Evolutionary conservation across 73 alveolate species (phyloP).

Genomic region (Blepharisma stoltei): DNA sequence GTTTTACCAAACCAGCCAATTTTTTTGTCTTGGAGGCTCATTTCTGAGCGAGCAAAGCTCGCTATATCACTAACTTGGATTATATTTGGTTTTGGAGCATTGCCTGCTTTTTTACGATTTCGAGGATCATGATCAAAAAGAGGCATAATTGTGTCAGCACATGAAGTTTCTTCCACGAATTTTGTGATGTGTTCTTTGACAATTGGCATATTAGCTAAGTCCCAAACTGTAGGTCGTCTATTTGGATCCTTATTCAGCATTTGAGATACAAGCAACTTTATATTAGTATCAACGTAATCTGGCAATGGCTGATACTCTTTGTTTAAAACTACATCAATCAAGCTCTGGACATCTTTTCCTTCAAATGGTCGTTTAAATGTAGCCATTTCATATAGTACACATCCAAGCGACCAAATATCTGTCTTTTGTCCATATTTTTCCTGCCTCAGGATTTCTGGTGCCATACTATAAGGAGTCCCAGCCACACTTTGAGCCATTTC

Average conservation of each 20-base stretch:
- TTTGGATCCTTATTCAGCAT: slow-evolving; percentile 80
- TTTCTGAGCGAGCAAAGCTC: slow-evolving; percentile 32
- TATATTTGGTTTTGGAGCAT: not conserved
- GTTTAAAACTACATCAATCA: slow-evolving; percentile 60
- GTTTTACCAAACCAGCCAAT: slow-evolving; percentile 55
- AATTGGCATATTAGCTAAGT: slow-evolving; percentile 69
- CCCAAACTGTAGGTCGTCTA: slow-evolving; percentile 85
- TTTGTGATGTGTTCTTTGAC: slow-evolving; percentile 57
- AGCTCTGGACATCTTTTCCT: slow-evolving; percentile 58
- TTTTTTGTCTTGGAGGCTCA: slow-evolving; percentile 40
- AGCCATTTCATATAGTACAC: slow-evolving; percentile 91
- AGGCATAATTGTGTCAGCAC: slow-evolving; percentile 55
- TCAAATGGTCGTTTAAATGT: slow-evolving; percentile 92
- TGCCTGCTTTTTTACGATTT: slow-evolving; percentile 28
- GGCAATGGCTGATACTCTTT: slow-evolving; percentile 58
- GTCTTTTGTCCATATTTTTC: slow-evolving; percentile 91
- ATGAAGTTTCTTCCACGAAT: slow-evolving; percentile 52
- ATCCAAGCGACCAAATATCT: slow-evolving; percentile 98
- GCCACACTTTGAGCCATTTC: slow-evolving; percentile 81
- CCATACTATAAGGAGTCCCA: slow-evolving; percentile 97
- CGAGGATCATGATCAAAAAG: slow-evolving; percentile 38
- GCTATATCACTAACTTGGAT: slow-evolving; percentile 26
- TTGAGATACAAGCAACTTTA: slow-evolving; percentile 47
- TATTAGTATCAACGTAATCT: slow-evolving; percentile 47
- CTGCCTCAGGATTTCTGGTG: slow-evolving; percentile 95